Evolutionary conservation across 148 eudicot genomes (phyloP).

Genomic region (Camellia japonica): DNA sequence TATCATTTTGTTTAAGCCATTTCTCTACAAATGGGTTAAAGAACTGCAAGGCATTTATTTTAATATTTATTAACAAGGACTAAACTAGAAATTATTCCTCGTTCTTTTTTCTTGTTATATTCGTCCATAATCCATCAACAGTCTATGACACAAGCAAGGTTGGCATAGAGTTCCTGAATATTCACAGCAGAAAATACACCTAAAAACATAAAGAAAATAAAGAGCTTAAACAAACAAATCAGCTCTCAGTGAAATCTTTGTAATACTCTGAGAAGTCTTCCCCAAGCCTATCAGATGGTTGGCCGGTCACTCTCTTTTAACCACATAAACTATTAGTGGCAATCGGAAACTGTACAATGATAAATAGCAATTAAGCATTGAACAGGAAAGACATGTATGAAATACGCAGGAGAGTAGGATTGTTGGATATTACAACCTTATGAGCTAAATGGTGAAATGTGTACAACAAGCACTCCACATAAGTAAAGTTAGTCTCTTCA

Average conservation of each 20-base stretch:
- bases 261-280: conserved; percentile 82
- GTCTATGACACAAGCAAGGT: not conserved
- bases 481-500: conserved; percentile 83
- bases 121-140: not conserved
- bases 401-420: not conserved
- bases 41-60: not conserved
- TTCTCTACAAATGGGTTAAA: too few species aligned
- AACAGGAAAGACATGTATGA: not conserved
- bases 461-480: conserved; percentile 81
- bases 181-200: not conserved
- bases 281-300: conserved; percentile 96
- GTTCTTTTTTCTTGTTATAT: not conserved
- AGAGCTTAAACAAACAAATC: not conserved
- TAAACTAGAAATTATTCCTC: not conserved
- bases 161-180: not conserved
- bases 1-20: not conserved
- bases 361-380: conserved; percentile 1
- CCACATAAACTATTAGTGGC: conserved; percentile 91
- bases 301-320: conserved; percentile 91
- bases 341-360: conserved; percentile 63
- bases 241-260: conserved; percentile 84
- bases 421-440: conserved; percentile 47
- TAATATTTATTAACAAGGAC: too few species aligned
- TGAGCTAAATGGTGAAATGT: conserved; percentile 85
- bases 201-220: not conserved